phyloP scores from a whole-genome alignment of 2,329 filamentous ascomycete genomes.

The Trichoderma cornu-damae region DNA sequence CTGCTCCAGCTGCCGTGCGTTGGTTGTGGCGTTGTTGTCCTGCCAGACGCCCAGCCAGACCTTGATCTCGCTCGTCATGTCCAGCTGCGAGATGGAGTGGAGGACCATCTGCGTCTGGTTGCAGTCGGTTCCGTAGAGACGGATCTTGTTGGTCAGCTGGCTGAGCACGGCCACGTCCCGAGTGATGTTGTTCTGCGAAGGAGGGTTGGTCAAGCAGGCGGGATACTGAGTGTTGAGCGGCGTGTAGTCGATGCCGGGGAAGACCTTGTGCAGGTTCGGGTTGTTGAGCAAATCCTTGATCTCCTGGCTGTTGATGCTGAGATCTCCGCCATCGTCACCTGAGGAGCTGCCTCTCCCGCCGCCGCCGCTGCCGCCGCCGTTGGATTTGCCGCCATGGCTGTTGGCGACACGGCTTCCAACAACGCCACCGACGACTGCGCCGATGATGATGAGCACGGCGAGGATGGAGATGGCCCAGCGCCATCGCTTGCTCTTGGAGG shows the following conservation, averaged over 20 bases:
- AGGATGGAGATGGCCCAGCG: conserved; percentile 63
- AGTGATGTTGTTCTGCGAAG: conserved; percentile 91
- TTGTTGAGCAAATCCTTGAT: conserved; percentile 82
- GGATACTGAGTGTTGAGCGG: conserved; percentile 88
- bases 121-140: conserved; percentile 92
- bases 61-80: conserved; percentile 68
- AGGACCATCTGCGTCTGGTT: conserved; percentile 95
- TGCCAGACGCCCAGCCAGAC: conserved; percentile 96
- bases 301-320: conserved; percentile 67
- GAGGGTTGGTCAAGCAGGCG: conserved; percentile 67
- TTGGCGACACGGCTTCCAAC: conserved; percentile 66
- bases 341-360: conserved; percentile 48
- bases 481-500: conserved; percentile 57
- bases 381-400: conserved; percentile 38
- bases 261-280: conserved; percentile 78
- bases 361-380: conserved; percentile 21
- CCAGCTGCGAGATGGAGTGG: conserved; percentile 69
- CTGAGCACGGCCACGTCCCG: conserved; percentile 85
- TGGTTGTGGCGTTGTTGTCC: conserved; percentile 77
- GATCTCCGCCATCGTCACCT: conserved; percentile 64
- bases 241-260: conserved; percentile 93
- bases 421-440: conserved; percentile 67
- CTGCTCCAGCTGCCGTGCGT: conserved; percentile 71
- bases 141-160: conserved; percentile 80
- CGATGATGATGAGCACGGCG: conserved; percentile 61